These are phyloP conservation scores for Candida sithepensis DNA, from an alignment of 805 yeast genomes.

Conservation along the genomic window DNA sequence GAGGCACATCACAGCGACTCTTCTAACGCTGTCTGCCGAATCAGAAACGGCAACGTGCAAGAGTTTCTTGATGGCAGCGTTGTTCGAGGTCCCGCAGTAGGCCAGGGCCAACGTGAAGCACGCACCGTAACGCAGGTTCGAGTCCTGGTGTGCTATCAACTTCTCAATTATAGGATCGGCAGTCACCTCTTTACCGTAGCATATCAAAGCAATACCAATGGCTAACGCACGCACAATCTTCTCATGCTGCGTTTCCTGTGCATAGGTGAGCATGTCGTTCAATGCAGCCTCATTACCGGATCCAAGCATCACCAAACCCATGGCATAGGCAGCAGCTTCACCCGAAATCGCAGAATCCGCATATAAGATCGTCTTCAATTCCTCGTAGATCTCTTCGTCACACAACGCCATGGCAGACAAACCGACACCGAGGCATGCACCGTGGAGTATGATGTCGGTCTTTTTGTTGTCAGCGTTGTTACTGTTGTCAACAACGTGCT, in stretches of 20 bases:
- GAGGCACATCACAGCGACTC: slow-evolving; percentile 88
- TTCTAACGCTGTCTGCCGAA: slow-evolving; percentile 92
- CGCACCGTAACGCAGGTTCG: slow-evolving; percentile 92
- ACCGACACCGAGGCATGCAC: slow-evolving; percentile 94
- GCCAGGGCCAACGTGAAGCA: slow-evolving; percentile 93
- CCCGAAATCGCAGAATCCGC: slow-evolving; percentile 93
- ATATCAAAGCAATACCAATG: slow-evolving; percentile 80
- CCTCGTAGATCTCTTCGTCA: slow-evolving; percentile 70
- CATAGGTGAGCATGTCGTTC: slow-evolving; percentile 82
- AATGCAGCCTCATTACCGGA: slow-evolving; percentile 68
- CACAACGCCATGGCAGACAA: slow-evolving; percentile 95
- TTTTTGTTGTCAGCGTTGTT: slow-evolving; percentile 42
- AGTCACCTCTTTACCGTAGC: slow-evolving; percentile 79
- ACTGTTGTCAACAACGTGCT: slow-evolving; percentile 61
- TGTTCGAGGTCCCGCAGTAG: slow-evolving; percentile 93
- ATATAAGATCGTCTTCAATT: slow-evolving; percentile 76
- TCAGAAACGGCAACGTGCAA: slow-evolving; percentile 95
- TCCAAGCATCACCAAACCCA: slow-evolving; percentile 96
- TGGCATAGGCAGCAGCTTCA: slow-evolving; percentile 92
- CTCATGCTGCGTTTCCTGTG: slow-evolving; percentile 94
- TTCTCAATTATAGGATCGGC: slow-evolving; percentile 68
- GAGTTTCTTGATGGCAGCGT: slow-evolving; percentile 78
- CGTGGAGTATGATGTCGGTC: slow-evolving; percentile 83
- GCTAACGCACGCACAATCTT: slow-evolving; percentile 92
- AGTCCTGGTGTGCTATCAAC: slow-evolving; percentile 69